phyloP scores from a whole-genome alignment of 371 early-diverging fungal species.

The Apophysomyces elegans region DNA sequence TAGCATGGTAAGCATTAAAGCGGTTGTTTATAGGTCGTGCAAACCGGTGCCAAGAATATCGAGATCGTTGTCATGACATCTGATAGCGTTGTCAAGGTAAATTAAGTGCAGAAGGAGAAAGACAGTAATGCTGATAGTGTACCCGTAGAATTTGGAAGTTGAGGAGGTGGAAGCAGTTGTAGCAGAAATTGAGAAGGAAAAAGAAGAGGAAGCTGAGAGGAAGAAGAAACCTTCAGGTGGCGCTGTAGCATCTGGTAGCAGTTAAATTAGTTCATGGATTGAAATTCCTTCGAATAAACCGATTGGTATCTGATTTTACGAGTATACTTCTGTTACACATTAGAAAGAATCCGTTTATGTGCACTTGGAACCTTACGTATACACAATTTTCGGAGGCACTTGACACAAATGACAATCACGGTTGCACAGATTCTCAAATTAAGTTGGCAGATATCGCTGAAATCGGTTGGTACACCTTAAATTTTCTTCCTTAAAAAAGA shows the following conservation, averaged over 20 bases:
- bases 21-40: slow-evolving; percentile 75
- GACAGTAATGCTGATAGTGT: neutral
- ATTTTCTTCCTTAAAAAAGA: no score
- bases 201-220: slow-evolving; percentile 89
- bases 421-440: no score
- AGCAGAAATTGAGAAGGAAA: slow-evolving; percentile 89
- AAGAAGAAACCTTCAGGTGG: slow-evolving; percentile 59
- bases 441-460: no score
- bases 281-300: no score
- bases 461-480: no score
- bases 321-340: no score
- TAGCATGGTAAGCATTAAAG: neutral
- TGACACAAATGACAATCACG: no score
- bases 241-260: slow-evolving; percentile 32
- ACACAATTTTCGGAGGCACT: no score
- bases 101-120: neutral
- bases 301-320: no score
- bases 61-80: slow-evolving; percentile 93
- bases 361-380: no score
- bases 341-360: no score
- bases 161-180: slow-evolving; percentile 88
- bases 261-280: slow-evolving; percentile 19
- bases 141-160: slow-evolving; percentile 65
- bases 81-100: slow-evolving; percentile 72
- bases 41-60: slow-evolving; percentile 98